Evolutionary conservation across 139 green algal genomes (phyloP).

Genomic region (Chloropicon primus): DNA sequence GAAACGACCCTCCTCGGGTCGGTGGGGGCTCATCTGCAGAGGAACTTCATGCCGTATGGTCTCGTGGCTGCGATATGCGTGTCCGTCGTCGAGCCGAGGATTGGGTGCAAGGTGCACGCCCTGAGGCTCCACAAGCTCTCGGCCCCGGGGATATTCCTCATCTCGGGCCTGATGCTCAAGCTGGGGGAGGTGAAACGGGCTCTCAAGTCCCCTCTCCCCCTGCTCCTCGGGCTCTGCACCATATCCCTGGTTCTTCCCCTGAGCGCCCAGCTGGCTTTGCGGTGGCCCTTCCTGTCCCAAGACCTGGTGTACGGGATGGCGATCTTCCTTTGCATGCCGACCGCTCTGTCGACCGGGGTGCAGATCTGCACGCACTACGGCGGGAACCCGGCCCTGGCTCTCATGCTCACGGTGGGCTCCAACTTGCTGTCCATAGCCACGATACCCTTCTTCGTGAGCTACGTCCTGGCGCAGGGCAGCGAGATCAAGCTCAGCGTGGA

Average conservation of each 20-base stretch:
- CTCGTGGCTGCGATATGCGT: background rate
- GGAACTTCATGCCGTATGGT: background rate
- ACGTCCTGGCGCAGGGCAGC: background rate
- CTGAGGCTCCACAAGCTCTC: background rate
- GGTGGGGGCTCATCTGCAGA: background rate
- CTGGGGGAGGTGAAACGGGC: background rate
- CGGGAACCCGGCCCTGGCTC: slow-evolving; percentile 57
- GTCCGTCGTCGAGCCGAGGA: background rate
- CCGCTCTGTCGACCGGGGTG: background rate
- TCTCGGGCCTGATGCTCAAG: background rate
- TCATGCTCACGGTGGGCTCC: slow-evolving; percentile 59
- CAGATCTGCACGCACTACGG: slow-evolving; percentile 12
- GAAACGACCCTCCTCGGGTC: background rate
- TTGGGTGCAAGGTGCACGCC: background rate
- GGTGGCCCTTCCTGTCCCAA: background rate
- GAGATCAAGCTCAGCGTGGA: background rate
- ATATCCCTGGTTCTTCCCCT: background rate
- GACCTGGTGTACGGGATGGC: background rate
- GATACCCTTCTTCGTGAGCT: background rate
- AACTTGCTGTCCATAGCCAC: slow-evolving; percentile 45
- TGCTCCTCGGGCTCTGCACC: background rate
- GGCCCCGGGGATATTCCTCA: background rate
- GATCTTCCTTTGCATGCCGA: background rate
- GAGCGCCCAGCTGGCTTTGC: background rate
- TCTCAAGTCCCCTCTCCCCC: background rate